These are phyloP conservation scores for Globisporangium paddicum DNA, from an alignment of 352 stramenopile genomes.

Conservation along the genomic window DNA sequence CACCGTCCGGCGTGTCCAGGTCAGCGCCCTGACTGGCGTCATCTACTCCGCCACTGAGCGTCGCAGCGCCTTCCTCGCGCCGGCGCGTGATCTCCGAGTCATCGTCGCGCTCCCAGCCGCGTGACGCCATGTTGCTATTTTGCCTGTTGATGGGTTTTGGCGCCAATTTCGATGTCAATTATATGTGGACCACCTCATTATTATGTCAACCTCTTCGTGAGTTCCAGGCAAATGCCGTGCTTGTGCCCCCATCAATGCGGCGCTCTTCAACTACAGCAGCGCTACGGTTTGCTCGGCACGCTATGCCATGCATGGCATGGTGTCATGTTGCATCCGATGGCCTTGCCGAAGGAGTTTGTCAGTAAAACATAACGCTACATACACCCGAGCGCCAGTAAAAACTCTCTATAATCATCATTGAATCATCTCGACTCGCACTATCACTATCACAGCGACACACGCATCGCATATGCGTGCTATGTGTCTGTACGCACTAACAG, in stretches of 20 bases:
- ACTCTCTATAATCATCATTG: constrained; percentile 1
- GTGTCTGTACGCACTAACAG: too few relatives aligned
- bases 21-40: constrained; percentile 9
- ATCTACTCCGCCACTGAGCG: constrained; percentile 2
- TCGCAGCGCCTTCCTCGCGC: constrained; percentile 12
- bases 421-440: neutral
- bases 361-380: too few relatives aligned
- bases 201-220: too few relatives aligned
- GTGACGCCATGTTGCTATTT: constrained; percentile 29
- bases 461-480: too few relatives aligned
- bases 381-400: too few relatives aligned
- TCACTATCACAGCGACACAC: constrained; percentile 1
- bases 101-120: constrained; percentile 56
- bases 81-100: constrained; percentile 26
- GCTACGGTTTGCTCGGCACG: too few relatives aligned
- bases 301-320: too few relatives aligned
- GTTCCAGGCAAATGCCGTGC: too few relatives aligned
- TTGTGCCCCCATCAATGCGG: too few relatives aligned
- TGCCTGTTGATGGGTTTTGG: neutral
- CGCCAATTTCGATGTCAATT: neutral
- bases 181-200: constrained; percentile 5
- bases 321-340: too few relatives aligned
- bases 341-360: too few relatives aligned
- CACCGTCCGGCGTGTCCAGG: neutral
- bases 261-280: too few relatives aligned